phyloP scores from a whole-genome alignment of 2,329 filamentous ascomycete genomes.

The Colletotrichum sp. region DNA sequence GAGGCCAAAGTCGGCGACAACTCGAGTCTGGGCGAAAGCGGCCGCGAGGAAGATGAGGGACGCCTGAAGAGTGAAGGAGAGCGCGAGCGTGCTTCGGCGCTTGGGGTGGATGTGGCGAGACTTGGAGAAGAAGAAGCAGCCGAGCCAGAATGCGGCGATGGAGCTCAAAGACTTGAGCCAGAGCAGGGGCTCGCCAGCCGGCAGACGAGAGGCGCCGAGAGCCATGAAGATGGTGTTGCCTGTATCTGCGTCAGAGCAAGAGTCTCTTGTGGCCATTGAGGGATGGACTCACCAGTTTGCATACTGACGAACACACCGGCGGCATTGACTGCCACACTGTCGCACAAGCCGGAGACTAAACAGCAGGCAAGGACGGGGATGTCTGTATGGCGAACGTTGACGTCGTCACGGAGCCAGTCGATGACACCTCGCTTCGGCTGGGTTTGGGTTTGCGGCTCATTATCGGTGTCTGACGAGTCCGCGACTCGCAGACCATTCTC shows the following conservation, averaged over 20 bases:
- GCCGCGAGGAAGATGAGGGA: conserved; percentile 57
- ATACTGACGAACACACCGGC: conserved; percentile 43
- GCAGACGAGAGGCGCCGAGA: conserved; percentile 60
- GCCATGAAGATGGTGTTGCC: conserved; percentile 70
- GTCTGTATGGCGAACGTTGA: conserved; percentile 29
- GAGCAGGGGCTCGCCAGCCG: conserved; percentile 51
- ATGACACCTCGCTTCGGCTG: conserved; percentile 1
- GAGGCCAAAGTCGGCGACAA: conserved; percentile 48
- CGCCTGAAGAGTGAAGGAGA: conserved; percentile 58
- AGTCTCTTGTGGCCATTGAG: background rate
- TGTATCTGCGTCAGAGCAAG: background rate
- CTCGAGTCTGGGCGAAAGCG: conserved; percentile 50
- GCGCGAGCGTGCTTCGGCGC: conserved; percentile 45
- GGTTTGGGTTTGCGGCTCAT: background rate
- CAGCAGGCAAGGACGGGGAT: conserved; percentile 43
- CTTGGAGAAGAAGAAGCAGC: conserved; percentile 52
- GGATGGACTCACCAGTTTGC: conserved; percentile 32
- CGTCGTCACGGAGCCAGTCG: conserved; percentile 21
- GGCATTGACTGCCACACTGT: conserved; percentile 45
- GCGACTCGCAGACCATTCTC: conserved; percentile 8
- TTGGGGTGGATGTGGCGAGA: conserved; percentile 36
- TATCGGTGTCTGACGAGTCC: conserved; percentile 15
- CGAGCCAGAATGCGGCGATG: conserved; percentile 56
- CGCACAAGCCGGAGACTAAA: conserved; percentile 42
- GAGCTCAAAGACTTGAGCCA: conserved; percentile 60